Percentiles rank a stretch among this genome's conserved stretches.
These are phyloP conservation scores for Diaporthe batatas DNA, from an alignment of 2,329 filamentous ascomycete species.

Conservation along the genomic window DNA sequence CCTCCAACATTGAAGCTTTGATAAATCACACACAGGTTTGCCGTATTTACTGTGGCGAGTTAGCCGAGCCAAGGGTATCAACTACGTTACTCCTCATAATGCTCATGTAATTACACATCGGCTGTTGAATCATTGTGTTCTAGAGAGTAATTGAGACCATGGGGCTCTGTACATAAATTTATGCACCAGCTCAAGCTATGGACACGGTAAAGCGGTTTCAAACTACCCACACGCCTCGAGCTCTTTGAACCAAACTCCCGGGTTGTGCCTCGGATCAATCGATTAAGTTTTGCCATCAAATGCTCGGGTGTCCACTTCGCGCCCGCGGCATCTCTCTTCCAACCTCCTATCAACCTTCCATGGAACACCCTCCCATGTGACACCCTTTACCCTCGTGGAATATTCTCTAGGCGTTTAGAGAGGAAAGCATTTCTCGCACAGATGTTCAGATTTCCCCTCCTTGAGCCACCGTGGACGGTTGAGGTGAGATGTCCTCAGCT, in stretches of 20 bases:
- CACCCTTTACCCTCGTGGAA: too few relatives aligned
- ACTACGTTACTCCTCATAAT: background rate
- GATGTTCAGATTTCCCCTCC: accelerated
- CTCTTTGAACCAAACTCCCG: background rate
- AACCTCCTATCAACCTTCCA: too few relatives aligned
- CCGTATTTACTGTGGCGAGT: background rate
- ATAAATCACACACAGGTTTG: background rate
- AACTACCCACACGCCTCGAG: background rate
- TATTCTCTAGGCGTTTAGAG: too few relatives aligned
- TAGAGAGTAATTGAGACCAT: background rate
- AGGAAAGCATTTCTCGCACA: background rate
- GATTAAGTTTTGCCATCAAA: background rate
- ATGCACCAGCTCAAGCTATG: too few relatives aligned
- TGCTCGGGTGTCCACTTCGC: too few relatives aligned
- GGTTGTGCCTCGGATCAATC: background rate
- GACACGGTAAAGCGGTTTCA: background rate
- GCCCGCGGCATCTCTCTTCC: too few relatives aligned
- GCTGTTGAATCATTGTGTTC: background rate
- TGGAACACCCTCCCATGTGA: too few relatives aligned
- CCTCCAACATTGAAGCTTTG: background rate
- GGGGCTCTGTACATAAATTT: too few relatives aligned
- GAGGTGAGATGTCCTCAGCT: background rate
- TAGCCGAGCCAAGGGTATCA: background rate
- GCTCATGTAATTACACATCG: background rate
- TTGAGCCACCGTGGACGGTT: background rate